Evolutionary conservation across 192 early-diverging fungal genomes (phyloP), one percentile per base, ranked within the genome.

Genomic region (Gamsiella multidivaricata): DNA sequence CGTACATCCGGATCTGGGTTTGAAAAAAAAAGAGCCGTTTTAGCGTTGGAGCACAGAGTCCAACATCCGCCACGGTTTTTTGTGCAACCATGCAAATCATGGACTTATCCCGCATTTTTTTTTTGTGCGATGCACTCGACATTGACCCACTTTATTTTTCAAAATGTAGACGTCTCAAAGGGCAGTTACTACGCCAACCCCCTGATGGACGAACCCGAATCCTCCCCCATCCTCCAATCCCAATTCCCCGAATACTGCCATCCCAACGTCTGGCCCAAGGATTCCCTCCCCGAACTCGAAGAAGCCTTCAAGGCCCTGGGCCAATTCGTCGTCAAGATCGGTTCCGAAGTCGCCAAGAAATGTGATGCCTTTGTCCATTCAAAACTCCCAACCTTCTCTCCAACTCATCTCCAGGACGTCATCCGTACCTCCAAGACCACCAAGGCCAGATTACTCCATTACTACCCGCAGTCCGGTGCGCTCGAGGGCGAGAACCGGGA

Each of bases 391-490:
- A 74, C 82, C 25, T 80, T 86, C 43, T 70, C 75, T 8, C 50
- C 78, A 11, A 70, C 70, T 14, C 87, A 85, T 62, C 55, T 92
- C 15, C 79, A 89, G 62, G 58, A 57, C 10, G 85, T 88, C 22
- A 85, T 92, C 34, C 61, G 60, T 1, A 51, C 81, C 26, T 88
- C 86, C 53, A 80, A 79, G 50, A 88, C 85, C 1, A 80, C 67
- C 64, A 92, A 90, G 64, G 89, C 88, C 20, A 84, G 91, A 12
- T 73, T 92, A 25, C 65, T 92, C 22, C 89, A 92, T 67, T 92
- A 92, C 64, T 92, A 85, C 70, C 88, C 90, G 0, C 69, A 85
- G 18, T 56, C 57, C 20, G 76, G 59, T 8, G 52, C 42, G 6
- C 50, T 18, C 8, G 62, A 70, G 34, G 63, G 52, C 42, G 75